Conservation (phyloP, 1,139 yeast genomes). For the Magnusiomyces fungicola region DNA sequence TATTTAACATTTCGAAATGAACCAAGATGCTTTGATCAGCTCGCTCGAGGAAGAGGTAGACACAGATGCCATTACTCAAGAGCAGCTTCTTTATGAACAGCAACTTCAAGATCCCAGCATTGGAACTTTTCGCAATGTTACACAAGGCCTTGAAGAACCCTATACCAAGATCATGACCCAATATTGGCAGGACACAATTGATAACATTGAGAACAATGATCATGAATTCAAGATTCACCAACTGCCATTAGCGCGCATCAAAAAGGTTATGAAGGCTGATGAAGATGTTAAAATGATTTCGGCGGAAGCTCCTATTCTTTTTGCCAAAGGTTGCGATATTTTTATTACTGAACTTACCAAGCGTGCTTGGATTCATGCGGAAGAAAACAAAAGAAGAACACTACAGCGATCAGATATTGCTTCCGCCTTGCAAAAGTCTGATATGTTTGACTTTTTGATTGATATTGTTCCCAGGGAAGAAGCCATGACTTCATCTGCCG, state of each 20-base stretch:
- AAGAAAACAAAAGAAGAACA: constrained; percentile 89
- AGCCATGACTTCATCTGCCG: constrained; percentile 19
- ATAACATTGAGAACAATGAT: constrained; percentile 79
- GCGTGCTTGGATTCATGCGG: constrained; percentile 99
- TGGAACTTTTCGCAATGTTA: constrained; percentile 68
- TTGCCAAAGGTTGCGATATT: constrained; percentile 96
- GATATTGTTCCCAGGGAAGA: constrained; percentile 82
- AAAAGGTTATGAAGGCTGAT: constrained; percentile 95
- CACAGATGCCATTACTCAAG: constrained; percentile 14
- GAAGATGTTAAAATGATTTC: constrained; percentile 96
- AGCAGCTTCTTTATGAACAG: constrained; percentile 6
- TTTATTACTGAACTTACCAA: constrained; percentile 93
- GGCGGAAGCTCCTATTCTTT: constrained; percentile 94
- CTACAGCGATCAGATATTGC: constrained; percentile 91
- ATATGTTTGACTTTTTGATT: constrained; percentile 93
- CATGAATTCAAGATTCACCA: constrained; percentile 93
- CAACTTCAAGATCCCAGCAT: constrained; percentile 11
- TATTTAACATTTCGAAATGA: too few species aligned
- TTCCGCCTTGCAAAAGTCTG: constrained; percentile 87
- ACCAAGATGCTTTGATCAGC: not conserved
- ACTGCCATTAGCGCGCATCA: constrained; percentile 87
- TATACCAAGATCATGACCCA: constrained; percentile 86
- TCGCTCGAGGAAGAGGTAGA: constrained; percentile 5
- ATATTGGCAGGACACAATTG: constrained; percentile 90
- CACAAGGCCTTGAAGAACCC: constrained; percentile 80